Base-by-base conservation (phyloP, 2,329 filamentous ascomycete species). In the Fusarium proliferatum region DNA sequence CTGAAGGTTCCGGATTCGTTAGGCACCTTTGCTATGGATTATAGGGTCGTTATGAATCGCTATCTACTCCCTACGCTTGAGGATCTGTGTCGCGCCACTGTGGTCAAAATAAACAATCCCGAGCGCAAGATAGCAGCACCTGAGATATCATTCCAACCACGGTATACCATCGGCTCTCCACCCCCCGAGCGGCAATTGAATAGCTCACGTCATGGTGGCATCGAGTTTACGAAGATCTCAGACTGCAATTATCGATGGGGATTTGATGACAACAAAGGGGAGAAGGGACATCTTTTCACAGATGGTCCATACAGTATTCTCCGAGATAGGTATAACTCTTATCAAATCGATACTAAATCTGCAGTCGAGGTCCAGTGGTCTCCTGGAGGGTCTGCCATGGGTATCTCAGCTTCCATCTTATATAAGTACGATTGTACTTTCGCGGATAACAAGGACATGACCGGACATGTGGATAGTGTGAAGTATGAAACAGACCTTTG, bases 131-230 rank as follows among this genome's bases (percentile, higher is more conserved):
- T 41, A 9, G 21, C 39, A 12, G 39, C 4, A 5, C 39, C 39
- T 1, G 39, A 41, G 5, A 41, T 41, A 5, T 15, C 12, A 3
- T 41, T 41, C 5, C 7, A 9, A 1, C 39, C 39, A 0, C 4
- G 39, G 1, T 41, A 41, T 41, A 41, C 21, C 4, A 41, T 41
- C 39, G 21, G 39, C 7, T 5, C 3, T 13, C 21, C 39, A 15
- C 2, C 12, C 0, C 6, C 21, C 4, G 39, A n/a, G 21, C 7
- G 39, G 5, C 2, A 41, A 9, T 4, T 41, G 21, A 41, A 41
- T n/a, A 41, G 21, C 21, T n/a, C 39, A 6, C 12, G 21, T 13
- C 2, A 12, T 13, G 6, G 6, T 7, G 12, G 6, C 10, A 41
- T 41, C 39, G 9, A 41, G 8, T 41, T n/a, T 12, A 41, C 39